Evolutionary conservation across 2,329 filamentous ascomycete genomes (phyloP).

Genomic region (Fusarium nanum): DNA sequence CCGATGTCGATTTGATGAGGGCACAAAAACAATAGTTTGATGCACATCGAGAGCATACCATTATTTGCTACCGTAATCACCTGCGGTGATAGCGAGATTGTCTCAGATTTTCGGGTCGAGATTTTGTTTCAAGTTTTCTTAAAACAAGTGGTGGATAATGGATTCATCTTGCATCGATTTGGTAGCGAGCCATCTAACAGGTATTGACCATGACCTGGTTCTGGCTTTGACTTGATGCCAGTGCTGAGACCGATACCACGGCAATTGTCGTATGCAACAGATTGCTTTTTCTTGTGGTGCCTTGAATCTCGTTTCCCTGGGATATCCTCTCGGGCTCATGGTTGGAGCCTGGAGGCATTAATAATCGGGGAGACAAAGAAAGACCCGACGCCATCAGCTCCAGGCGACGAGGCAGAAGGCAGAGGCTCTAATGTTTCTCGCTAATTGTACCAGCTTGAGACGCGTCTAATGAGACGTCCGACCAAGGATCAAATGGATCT

Average conservation of each 20-base stretch:
- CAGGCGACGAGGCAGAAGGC: not conserved
- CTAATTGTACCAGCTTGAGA: conserved; percentile 25
- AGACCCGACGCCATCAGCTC: not conserved
- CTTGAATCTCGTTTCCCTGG: conserved; percentile 1
- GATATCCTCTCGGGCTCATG: not conserved
- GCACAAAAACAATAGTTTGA: conserved; percentile 35
- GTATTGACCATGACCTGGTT: not conserved
- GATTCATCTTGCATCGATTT: conserved; percentile 36
- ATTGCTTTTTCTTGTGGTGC: not conserved
- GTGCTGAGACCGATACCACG: not conserved
- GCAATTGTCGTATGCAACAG: not conserved
- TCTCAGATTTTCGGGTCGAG: conserved; percentile 22
- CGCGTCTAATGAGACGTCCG: conserved; percentile 25
- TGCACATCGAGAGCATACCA: conserved; percentile 19
- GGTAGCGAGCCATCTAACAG: conserved; percentile 21
- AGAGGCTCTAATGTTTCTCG: conserved; percentile 29
- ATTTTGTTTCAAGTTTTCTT: conserved; percentile 19
- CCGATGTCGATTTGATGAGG: conserved; percentile 13
- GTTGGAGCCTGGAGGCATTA: not conserved
- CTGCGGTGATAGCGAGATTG: conserved; percentile 23
- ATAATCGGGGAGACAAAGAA: not conserved
- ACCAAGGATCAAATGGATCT: conserved; percentile 15
- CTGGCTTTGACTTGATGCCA: not conserved
- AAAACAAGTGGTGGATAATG: not conserved
- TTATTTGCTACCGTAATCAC: not conserved